phyloP scores from a whole-genome alignment of 2,329 filamentous ascomycete genomes.

The Zasmidium citrigriseum region DNA sequence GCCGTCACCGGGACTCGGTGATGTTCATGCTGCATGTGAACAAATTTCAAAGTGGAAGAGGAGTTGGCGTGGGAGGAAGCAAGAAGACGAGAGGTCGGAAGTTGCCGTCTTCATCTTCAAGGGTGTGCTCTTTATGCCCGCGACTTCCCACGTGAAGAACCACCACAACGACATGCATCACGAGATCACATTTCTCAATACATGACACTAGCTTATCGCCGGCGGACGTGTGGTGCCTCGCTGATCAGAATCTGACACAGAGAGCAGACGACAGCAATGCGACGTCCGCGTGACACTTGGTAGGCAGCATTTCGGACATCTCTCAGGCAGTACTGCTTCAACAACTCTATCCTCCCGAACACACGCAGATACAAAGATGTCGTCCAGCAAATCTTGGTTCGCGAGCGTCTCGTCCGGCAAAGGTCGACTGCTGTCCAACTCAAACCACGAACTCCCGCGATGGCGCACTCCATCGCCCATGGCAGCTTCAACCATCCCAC shows the following conservation, averaged over 20 bases:
- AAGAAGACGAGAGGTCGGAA: not conserved
- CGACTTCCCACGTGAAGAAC: not conserved
- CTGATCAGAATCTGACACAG: not conserved
- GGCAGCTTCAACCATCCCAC: constrained; percentile 36
- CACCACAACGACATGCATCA: not conserved
- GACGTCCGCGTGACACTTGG: not conserved
- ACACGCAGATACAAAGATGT: not conserved
- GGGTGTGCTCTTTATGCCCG: not conserved
- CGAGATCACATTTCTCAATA: not conserved
- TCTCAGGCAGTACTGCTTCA: not conserved
- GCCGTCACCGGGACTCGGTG: constrained; percentile 47
- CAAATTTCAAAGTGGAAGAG: not conserved
- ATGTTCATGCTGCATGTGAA: constrained; percentile 32
- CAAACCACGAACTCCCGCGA: constrained; percentile 32
- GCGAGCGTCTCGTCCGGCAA: constrained; percentile 27
- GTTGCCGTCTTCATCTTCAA: not conserved
- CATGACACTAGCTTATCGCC: not conserved
- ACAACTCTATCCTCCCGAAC: not conserved
- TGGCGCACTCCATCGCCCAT: constrained; percentile 37
- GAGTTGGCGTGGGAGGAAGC: not conserved
- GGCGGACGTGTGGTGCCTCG: not conserved
- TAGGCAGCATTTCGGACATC: constrained; percentile 1
- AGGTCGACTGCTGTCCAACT: constrained; percentile 21
- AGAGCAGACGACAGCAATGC: not conserved
- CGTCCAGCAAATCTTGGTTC: constrained; percentile 31